phyloP scores from a whole-genome alignment of 2,329 filamentous ascomycete genomes.

The Huntiella savannae region DNA sequence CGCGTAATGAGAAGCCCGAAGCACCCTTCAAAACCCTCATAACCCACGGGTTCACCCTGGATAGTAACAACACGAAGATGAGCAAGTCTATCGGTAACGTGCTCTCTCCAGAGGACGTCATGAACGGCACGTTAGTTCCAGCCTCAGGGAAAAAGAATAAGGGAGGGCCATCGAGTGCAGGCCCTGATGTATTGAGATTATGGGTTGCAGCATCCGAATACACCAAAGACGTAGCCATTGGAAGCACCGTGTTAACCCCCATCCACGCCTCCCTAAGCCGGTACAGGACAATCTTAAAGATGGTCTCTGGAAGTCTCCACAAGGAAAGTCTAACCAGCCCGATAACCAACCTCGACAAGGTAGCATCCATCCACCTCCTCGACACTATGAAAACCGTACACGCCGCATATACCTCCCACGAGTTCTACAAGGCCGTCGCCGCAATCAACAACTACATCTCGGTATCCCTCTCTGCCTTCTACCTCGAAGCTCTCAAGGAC shows the following conservation, averaged over 20 bases:
- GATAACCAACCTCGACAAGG: slow-evolving; percentile 45
- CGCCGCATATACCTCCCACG: slow-evolving; percentile 46
- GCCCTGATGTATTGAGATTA: slow-evolving; percentile 69
- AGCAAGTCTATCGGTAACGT: slow-evolving; percentile 91
- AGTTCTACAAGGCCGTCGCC: slow-evolving; percentile 64
- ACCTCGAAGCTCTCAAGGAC: slow-evolving; percentile 85
- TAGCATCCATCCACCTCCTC: slow-evolving; percentile 58
- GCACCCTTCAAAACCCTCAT: slow-evolving; percentile 77
- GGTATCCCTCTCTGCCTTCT: slow-evolving; percentile 75
- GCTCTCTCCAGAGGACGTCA: slow-evolving; percentile 62
- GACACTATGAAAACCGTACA: slow-evolving; percentile 46
- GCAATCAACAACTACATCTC: slow-evolving; percentile 65
- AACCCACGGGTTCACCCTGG: slow-evolving; percentile 88
- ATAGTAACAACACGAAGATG: slow-evolving; percentile 89
- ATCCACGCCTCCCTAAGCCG: slow-evolving; percentile 65
- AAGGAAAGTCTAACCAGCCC: slow-evolving; percentile 31
- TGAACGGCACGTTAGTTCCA: slow-evolving; percentile 62
- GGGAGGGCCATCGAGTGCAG: slow-evolving; percentile 30
- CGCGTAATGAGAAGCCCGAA: slow-evolving; percentile 12
- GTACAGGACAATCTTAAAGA: slow-evolving; percentile 76
- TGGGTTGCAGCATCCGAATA: slow-evolving; percentile 91
- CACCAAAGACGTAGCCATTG: slow-evolving; percentile 69
- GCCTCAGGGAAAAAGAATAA: slow-evolving; percentile 37
- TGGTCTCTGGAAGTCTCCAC: slow-evolving; percentile 62
- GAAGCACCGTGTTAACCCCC: slow-evolving; percentile 54